Evolutionary conservation across 306 rosid genomes (phyloP), one percentile per base, ranked within the genome.

Genomic region (Cicer cuneatum): DNA sequence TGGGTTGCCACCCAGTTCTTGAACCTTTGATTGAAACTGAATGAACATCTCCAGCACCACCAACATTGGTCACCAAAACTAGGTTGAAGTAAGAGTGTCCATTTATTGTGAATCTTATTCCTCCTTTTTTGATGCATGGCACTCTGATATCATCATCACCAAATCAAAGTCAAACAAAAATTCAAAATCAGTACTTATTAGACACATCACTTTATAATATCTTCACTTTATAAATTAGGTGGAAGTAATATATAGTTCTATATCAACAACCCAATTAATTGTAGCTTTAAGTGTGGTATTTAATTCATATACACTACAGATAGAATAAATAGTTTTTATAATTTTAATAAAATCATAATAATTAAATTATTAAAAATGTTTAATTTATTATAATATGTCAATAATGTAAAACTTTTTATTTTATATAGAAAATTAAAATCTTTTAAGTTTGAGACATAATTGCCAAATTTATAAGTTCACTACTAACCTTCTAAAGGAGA

Each of bases 61-160:
- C 96, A 2, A 93, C 98, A 71, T 91, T 93, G 77, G 98, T 89
- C 72, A 93, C 54, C 72, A 93, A 82, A 49, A 93, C 98, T 73
- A 93, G 68, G 88, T 90, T 93, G 91, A 93, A 93, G 87, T 91
- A 93, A 6, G 98, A 93, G 81, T 93, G 98, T 0, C 97, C 97
- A 73, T 93, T 93, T 12, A 93, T 69, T 15, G 97, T 91, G 87
- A 91, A 91, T 53, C 98, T 93, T 73, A 93, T 79, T 84, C 98
- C 97, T 83, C 97, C 98, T 68, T 88, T 93, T 78, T 88, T 93
- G 59, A 65, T 33, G 76, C 98, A 91, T 4, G 98, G 83, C 40
- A 93, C 93, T 63, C 98, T 93, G 82, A 29, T n/a, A 63, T 69
- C 66, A 66, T 21, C 43, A 76, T 14, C 73, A 77, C 29, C 70